These are phyloP conservation scores for Nicotiana otophora DNA, from an alignment of 257 asterid genomes.

Conservation along the genomic window DNA sequence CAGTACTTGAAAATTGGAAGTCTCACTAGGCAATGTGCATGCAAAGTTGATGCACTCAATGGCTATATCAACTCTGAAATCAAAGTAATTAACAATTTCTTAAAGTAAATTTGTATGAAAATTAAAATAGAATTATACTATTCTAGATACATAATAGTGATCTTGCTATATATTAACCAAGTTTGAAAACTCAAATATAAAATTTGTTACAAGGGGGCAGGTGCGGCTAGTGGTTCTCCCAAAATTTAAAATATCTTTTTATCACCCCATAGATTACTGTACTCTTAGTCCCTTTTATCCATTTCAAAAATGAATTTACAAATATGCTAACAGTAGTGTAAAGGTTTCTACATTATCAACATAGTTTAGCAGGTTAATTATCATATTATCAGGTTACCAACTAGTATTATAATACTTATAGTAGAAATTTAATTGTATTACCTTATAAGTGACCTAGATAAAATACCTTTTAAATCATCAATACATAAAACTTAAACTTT, in stretches of 20 bases:
- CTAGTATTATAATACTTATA: too few species aligned
- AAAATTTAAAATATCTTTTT: background rate
- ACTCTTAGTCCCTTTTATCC: too few species aligned
- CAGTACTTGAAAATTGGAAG: slow-evolving; percentile 63
- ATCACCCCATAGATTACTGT: background rate
- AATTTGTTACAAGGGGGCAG: too few species aligned
- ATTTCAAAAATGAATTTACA: too few species aligned
- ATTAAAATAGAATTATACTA: too few species aligned
- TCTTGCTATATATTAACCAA: background rate
- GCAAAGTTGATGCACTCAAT: slow-evolving; percentile 48
- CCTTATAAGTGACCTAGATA: too few species aligned
- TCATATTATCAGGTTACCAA: background rate
- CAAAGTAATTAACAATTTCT: slow-evolving; percentile 25
- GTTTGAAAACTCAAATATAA: too few species aligned
- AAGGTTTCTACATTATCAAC: too few species aligned
- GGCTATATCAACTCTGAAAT: slow-evolving; percentile 40
- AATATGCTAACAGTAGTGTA: too few species aligned
- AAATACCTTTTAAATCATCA: too few species aligned
- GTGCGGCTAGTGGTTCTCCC: background rate
- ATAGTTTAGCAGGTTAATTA: background rate
- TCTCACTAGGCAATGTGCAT: slow-evolving; percentile 63
- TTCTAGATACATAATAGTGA: background rate
- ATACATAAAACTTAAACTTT: background rate
- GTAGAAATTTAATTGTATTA: too few species aligned
- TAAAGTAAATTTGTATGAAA: background rate